phyloP scores from a whole-genome alignment of 768 basidiomycete genomes.

The Boletus rex-veris region DNA sequence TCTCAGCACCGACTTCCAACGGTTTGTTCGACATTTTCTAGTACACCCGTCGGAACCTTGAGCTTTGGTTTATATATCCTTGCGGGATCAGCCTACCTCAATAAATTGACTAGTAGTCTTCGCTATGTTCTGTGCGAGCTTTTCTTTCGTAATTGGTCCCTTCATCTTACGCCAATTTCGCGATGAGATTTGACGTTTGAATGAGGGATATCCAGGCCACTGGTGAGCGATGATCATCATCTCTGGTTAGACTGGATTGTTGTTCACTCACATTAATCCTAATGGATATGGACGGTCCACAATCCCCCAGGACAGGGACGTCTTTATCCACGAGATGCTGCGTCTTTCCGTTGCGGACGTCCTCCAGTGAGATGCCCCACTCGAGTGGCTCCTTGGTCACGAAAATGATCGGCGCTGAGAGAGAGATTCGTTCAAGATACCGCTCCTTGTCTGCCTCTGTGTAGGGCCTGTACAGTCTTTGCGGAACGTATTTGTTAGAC shows the following conservation, averaged over 20 bases:
- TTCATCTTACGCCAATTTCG: conserved; percentile 72
- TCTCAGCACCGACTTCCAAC: conserved; percentile 57
- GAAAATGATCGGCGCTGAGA: conserved; percentile 63
- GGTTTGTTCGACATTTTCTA: conserved; percentile 48
- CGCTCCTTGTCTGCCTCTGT: conserved; percentile 68
- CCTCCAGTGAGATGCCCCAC: conserved; percentile 57
- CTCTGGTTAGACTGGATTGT: background rate
- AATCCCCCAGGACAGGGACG: conserved; percentile 56
- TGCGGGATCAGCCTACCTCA: conserved; percentile 36
- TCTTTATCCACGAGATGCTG: conserved; percentile 53
- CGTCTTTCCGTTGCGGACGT: conserved; percentile 55
- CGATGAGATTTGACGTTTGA: conserved; percentile 71
- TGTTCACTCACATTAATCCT: conserved; percentile 53
- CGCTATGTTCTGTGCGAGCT: conserved; percentile 66
- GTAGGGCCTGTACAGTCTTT: conserved; percentile 65
- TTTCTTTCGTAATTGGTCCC: conserved; percentile 65
- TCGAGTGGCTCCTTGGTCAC: conserved; percentile 48
- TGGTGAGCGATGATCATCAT: conserved; percentile 22
- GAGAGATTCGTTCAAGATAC: conserved; percentile 63
- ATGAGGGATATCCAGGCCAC: conserved; percentile 78
- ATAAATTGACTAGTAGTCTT: conserved; percentile 68
- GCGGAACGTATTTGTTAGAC: conserved; percentile 53
- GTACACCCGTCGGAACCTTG: background rate
- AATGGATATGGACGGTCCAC: conserved; percentile 72
- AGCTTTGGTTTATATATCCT: background rate